Conservation (phyloP, 208 protist genomes). For the Angomonas deanei region DNA sequence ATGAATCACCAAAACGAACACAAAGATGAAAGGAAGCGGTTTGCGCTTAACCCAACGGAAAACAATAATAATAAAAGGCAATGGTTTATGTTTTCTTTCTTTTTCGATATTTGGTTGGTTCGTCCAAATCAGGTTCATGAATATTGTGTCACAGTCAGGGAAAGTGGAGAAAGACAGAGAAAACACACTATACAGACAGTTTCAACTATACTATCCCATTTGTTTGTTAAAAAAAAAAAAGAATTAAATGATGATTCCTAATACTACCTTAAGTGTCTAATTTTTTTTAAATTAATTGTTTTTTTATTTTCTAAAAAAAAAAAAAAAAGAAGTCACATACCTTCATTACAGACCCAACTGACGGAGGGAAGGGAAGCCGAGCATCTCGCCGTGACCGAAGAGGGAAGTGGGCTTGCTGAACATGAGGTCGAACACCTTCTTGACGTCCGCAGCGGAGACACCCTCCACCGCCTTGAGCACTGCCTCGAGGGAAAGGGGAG, state of each 20-base stretch:
- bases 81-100: too few relatives aligned
- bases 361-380: conserved; percentile 74
- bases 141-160: too few relatives aligned
- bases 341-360: conserved; percentile 68
- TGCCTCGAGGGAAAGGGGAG: conserved; percentile 37
- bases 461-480: conserved; percentile 56
- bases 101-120: too few relatives aligned
- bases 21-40: too few relatives aligned
- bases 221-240: conserved; percentile 2
- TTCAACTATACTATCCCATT: conserved; percentile 6
- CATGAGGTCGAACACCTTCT: conserved; percentile 62
- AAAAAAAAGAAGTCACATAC: conserved; percentile 4
- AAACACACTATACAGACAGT: not conserved
- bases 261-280: conserved; percentile 9
- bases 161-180: not conserved
- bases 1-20: too few relatives aligned
- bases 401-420: conserved; percentile 58
- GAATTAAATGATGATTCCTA: conserved; percentile 13
- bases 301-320: conserved; percentile 6
- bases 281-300: conserved; percentile 2
- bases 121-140: too few relatives aligned
- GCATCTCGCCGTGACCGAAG: conserved; percentile 76
- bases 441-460: conserved; percentile 54
- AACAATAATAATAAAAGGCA: too few relatives aligned
- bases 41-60: too few relatives aligned